phyloP scores from a whole-genome alignment of 2,329 filamentous ascomycete genomes.

The Myriosclerotinia curreyana region DNA sequence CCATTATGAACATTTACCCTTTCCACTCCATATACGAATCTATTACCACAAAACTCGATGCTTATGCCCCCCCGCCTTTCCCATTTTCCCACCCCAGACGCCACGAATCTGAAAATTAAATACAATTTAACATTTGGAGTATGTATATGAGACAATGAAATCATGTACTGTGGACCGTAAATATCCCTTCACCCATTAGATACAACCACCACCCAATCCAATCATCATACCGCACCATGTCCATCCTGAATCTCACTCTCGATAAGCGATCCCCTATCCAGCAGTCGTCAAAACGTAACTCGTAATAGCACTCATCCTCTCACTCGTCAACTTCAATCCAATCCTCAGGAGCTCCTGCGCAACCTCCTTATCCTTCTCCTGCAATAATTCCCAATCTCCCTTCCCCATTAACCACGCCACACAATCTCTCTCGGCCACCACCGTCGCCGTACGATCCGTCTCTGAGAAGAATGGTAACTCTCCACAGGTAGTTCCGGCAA shows the following conservation, averaged over 20 bases:
- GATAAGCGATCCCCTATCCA: constrained; percentile 33
- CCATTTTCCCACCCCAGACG: neutral
- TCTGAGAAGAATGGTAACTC: constrained; percentile 96
- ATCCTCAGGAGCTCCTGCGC: constrained; percentile 81
- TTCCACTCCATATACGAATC: no score
- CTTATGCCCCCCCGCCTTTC: neutral
- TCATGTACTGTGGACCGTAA: neutral
- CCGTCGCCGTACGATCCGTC: constrained; percentile 81
- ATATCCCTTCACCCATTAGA: neutral
- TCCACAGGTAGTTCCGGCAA: constrained; percentile 90
- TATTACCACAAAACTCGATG: no score
- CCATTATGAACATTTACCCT: no score
- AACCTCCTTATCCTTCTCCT: constrained; percentile 70
- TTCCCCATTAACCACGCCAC: constrained; percentile 78
- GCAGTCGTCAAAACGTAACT: constrained; percentile 46
- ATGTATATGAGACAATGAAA: neutral
- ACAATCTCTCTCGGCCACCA: constrained; percentile 76
- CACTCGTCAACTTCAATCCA: constrained; percentile 88
- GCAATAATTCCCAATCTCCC: constrained; percentile 69
- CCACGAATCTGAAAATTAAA: neutral
- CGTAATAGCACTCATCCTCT: constrained; percentile 78
- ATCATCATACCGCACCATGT: neutral
- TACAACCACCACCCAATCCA: neutral
- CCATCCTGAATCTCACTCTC: neutral
- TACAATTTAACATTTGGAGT: neutral